Evolutionary conservation across 352 stramenopile genomes (phyloP), one percentile per base, ranked within the genome.

Genomic region (Pythium diclinum): DNA sequence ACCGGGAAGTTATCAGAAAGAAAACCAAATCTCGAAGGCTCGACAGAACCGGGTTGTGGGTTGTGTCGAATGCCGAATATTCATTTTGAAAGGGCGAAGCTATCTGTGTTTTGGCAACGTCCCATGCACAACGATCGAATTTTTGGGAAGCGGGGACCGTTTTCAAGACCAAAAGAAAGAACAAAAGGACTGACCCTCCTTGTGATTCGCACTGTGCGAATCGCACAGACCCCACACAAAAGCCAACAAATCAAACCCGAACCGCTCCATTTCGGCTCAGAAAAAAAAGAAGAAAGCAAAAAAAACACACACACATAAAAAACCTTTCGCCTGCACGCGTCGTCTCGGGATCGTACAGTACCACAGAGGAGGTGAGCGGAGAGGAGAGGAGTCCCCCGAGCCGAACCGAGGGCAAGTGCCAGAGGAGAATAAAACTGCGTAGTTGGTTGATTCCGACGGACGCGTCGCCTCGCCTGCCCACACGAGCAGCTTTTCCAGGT

Each of bases 81-180:
- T 28, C 42, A 30, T 30, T 57, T 44, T 57, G 30, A 46, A 1
- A 57, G 51, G 30, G 13, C 40, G 53, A 48, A 62, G 42, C 23
- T 56, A 30, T 57, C 53, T 68, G 61, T 68, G 61, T 68, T 68
- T 63, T 49, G 25, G 61, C 52, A 68, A 59, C 55, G 40, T 60
- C 55, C 33, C 42, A 34, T 46, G 16, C 16, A 34, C n/a, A 40
- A 2, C 19, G 44, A 28, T 17, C 33, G 61, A 61, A 61, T 46
- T 69, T 69, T 55, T 63, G 48, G 56, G 9, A 59, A 47, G 33
- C 7, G 23, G 14, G 9, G 59, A 38, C 61, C 10, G 61, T 67
- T 68, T 49, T 49, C 17, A 28, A 30, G 42, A 17, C 42, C 42
- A 69, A 69, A 69, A 69, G 62, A 69, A 69, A 63, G 62, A 69